A percentile compares a stretch with the other conserved stretches of the same genome.
Conservation (phyloP, 345 rosid genomes). For the Carallia pectinifolia region DNA sequence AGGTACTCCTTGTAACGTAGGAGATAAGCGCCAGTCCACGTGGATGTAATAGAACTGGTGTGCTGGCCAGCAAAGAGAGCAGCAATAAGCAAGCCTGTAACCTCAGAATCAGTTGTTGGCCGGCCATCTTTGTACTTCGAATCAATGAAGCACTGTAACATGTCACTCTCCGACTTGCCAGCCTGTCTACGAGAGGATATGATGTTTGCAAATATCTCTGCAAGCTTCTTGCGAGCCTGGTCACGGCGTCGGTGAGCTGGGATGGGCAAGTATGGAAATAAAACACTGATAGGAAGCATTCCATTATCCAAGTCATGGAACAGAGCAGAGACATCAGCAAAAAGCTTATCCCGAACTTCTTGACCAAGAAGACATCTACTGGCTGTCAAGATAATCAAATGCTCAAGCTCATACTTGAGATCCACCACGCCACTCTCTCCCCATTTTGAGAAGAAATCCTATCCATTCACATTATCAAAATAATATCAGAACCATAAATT, state of each 20-base stretch:
- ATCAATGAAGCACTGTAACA: conserved; percentile 95
- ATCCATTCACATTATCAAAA: conserved; percentile 24
- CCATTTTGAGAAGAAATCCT: conserved; percentile 95
- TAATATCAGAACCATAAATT: conserved; percentile 8
- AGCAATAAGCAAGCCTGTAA: conserved; percentile 93
- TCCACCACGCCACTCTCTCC: conserved; percentile 95
- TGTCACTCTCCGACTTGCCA: conserved; percentile 77
- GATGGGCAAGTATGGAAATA: conserved; percentile 87
- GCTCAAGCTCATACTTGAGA: conserved; percentile 83
- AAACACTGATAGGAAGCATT: conserved; percentile 93
- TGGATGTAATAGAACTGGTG: conserved; percentile 97
- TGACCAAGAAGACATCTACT: conserved; percentile 91
- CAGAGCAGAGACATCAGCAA: conserved; percentile 85
- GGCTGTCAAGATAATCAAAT: conserved; percentile 94
- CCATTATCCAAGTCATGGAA: conserved; percentile 98
- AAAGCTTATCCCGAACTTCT: conserved; percentile 95
- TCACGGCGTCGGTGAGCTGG: conserved; percentile 97
- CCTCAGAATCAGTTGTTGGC: conserved; percentile 77
- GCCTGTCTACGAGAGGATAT: conserved; percentile 70
- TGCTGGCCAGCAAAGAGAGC: conserved; percentile 99
- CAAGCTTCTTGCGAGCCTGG: conserved; percentile 74
- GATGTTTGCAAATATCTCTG: conserved; percentile 69
- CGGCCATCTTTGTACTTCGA: conserved; percentile 94
- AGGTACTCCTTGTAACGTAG: conserved; percentile 57
- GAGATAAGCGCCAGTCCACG: conserved; percentile 95